These are phyloP conservation scores for Tricholoma terreum DNA, from an alignment of 768 basidiomycete species.

Conservation along the genomic window DNA sequence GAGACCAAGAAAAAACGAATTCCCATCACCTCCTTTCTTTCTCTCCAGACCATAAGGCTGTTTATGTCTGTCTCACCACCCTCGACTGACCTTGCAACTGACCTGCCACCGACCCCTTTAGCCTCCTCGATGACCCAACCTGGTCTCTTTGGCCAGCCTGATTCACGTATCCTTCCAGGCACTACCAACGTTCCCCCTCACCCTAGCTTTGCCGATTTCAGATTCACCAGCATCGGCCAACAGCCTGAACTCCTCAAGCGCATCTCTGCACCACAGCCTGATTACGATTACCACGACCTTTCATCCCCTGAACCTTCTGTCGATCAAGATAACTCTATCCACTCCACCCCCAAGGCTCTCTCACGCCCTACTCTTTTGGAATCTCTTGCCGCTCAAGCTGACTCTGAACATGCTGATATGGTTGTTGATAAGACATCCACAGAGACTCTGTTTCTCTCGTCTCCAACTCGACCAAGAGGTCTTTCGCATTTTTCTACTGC, in stretches of 20 bases:
- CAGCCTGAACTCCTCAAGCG: conserved; percentile 51
- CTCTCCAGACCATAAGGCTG: too few species aligned
- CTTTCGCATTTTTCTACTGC: background rate
- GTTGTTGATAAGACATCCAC: background rate
- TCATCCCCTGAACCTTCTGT: conserved; percentile 20
- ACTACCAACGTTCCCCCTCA: conserved; percentile 23
- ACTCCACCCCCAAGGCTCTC: conserved; percentile 4
- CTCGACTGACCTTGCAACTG: too few species aligned
- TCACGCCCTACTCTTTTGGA: conserved; percentile 19
- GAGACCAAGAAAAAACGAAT: too few species aligned
- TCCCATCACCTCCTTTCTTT: too few species aligned
- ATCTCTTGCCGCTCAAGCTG: conserved; percentile 10
- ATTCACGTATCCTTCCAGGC: background rate
- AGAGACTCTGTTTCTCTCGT: background rate
- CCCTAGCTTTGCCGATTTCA: conserved; percentile 40
- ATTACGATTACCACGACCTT: conserved; percentile 19
- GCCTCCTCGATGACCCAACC: background rate
- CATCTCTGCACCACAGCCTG: conserved; percentile 35
- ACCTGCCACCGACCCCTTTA: background rate
- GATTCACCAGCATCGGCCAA: conserved; percentile 53
- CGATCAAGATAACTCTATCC: conserved; percentile 13
- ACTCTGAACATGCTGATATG: background rate
- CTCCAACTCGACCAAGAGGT: background rate
- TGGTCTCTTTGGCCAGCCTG: background rate
- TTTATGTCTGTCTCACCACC: too few species aligned